Evolutionary conservation across 139 green algal species (phyloP).

Genomic region (Coelastrella sp.): DNA sequence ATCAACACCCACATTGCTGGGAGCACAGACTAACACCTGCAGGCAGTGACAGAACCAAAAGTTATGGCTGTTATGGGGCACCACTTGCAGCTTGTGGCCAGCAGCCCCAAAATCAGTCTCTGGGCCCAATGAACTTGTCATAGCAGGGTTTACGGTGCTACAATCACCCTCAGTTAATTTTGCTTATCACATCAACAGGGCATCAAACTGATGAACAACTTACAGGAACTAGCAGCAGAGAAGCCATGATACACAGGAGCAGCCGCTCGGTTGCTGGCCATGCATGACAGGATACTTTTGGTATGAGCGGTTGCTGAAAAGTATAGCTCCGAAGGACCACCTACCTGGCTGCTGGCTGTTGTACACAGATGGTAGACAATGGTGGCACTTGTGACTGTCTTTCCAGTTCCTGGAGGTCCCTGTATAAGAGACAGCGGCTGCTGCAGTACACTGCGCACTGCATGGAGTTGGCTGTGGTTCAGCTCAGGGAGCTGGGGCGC

Average conservation of each 20-base stretch:
- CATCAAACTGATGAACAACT: no score
- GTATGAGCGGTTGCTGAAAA: no score
- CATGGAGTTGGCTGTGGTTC: constrained; percentile 90
- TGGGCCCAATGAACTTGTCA: no score
- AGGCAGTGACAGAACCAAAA: neutral
- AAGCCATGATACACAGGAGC: neutral
- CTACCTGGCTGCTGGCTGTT: constrained; percentile 71
- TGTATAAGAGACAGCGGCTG: constrained; percentile 91
- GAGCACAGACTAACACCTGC: constrained; percentile 94
- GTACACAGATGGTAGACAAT: constrained; percentile 96
- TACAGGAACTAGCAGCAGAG: neutral
- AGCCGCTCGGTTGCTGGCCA: neutral
- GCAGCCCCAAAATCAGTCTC: no score
- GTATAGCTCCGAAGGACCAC: neutral
- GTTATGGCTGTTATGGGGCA: no score
- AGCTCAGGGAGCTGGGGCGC: constrained; percentile 93
- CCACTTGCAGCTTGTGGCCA: no score
- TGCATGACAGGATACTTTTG: no score
- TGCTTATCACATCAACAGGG: no score
- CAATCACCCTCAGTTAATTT: no score
- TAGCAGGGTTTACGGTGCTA: no score
- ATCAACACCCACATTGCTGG: constrained; percentile 98
- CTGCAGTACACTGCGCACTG: constrained; percentile 74
- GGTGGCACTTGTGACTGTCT: constrained; percentile 97
- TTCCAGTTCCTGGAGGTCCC: constrained; percentile 96